Conservation (phyloP, 2,329 filamentous ascomycete genomes). For the Cladosporium sp. region DNA sequence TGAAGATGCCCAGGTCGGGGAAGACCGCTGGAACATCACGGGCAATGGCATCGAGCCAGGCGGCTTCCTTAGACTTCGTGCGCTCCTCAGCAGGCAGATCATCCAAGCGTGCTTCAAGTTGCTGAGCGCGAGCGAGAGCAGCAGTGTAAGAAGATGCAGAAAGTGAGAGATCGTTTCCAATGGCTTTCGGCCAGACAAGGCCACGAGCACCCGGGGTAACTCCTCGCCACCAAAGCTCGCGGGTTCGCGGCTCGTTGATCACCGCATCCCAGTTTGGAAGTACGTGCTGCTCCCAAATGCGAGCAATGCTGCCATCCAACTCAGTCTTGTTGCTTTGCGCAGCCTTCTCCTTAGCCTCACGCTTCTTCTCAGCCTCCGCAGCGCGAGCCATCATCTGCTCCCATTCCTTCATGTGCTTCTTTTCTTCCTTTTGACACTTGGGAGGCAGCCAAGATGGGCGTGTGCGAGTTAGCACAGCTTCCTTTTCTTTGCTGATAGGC, state of each 20-base stretch:
- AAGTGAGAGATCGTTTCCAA: slow-evolving; percentile 72
- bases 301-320: slow-evolving; percentile 46
- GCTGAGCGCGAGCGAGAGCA: slow-evolving; percentile 66
- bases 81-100: slow-evolving; percentile 46
- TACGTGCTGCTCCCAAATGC: slow-evolving; percentile 75
- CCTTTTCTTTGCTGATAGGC: slow-evolving; percentile 82
- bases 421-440: slow-evolving; percentile 88
- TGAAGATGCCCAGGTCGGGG: slow-evolving; percentile 71
- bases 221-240: slow-evolving; percentile 81
- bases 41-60: slow-evolving; percentile 65
- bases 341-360: slow-evolving; percentile 51
- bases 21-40: slow-evolving; percentile 68
- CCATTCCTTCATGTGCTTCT: slow-evolving; percentile 81
- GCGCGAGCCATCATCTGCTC: slow-evolving; percentile 75
- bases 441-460: slow-evolving; percentile 82
- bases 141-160: slow-evolving; percentile 68
- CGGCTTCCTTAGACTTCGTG: slow-evolving; percentile 53
- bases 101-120: slow-evolving; percentile 59
- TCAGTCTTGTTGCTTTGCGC: slow-evolving; percentile 55
- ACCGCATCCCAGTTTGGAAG: slow-evolving; percentile 73
- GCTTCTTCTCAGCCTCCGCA: slow-evolving; percentile 57
- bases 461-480: slow-evolving; percentile 74
- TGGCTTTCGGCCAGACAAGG: slow-evolving; percentile 67
- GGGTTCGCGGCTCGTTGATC: slow-evolving; percentile 66
- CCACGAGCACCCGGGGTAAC: slow-evolving; percentile 70